A percentile compares a stretch with the other conserved stretches of the same genome.
phyloP scores from a whole-genome alignment of 1,284 basidiomycete genomes.

The Porogramme epimiltina region DNA sequence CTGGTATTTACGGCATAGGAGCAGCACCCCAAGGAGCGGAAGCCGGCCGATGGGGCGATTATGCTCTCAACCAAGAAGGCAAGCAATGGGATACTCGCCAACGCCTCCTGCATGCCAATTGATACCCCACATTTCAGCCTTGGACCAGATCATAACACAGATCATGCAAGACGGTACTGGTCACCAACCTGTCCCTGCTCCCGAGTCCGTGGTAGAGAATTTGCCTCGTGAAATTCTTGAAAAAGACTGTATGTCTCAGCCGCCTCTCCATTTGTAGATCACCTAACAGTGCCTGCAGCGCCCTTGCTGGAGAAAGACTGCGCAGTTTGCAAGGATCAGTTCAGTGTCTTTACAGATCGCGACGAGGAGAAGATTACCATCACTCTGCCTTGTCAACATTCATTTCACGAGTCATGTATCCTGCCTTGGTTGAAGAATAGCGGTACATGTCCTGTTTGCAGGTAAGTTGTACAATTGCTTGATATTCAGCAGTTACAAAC shows the following conservation, averaged over 20 bases:
- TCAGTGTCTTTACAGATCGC: conserved; percentile 64
- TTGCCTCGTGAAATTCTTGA: conserved; percentile 64
- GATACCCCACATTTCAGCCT: conserved; percentile 41
- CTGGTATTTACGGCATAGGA: no score
- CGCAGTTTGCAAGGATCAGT: conserved; percentile 80
- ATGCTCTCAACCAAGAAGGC: conserved; percentile 84
- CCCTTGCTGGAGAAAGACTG: conserved; percentile 66
- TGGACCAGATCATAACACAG: conserved; percentile 79
- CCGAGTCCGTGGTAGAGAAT: conserved; percentile 67
- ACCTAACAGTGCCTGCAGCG: conserved; percentile 38
- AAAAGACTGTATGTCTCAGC: conserved; percentile 52
- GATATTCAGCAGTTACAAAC: background rate
- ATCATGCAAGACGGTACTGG: conserved; percentile 74
- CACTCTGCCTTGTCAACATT: conserved; percentile 77
- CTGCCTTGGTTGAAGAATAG: conserved; percentile 81
- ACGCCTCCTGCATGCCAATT: background rate
- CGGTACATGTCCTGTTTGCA: conserved; percentile 85
- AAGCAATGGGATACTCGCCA: conserved; percentile 8
- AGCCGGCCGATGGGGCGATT: conserved; percentile 72
- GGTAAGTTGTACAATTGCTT: conserved; percentile 43
- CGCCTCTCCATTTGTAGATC: background rate
- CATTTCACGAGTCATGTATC: conserved; percentile 83
- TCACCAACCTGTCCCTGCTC: conserved; percentile 70
- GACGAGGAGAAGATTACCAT: conserved; percentile 70
- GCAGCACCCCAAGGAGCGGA: conserved; percentile 32